A percentile compares a stretch with the other conserved stretches of the same genome.
These are phyloP conservation scores for Ustulina deusta DNA, from an alignment of 2,329 filamentous ascomycete genomes.

Conservation along the genomic window DNA sequence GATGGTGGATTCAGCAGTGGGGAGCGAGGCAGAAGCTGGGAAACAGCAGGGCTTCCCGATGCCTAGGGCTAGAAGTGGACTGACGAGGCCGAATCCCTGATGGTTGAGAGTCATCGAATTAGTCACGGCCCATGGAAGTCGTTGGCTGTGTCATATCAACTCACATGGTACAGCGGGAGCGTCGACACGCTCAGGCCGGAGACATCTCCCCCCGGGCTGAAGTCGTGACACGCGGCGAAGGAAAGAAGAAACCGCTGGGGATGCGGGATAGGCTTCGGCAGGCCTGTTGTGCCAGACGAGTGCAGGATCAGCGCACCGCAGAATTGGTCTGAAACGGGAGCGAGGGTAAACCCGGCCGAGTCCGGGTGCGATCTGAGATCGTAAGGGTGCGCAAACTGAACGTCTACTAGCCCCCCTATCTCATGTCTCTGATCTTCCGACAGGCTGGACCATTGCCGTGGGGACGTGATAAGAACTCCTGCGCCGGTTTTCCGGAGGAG, in stretches of 20 bases:
- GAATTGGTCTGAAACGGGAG: too few species aligned
- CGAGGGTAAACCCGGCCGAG: too few species aligned
- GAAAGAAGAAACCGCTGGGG: slow-evolving; percentile 49
- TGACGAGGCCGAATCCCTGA: slow-evolving; percentile 51
- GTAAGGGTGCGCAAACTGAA: too few species aligned
- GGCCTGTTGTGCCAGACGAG: slow-evolving; percentile 53
- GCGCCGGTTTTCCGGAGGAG: slow-evolving; percentile 26
- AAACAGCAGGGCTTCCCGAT: slow-evolving; percentile 50
- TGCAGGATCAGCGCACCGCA: slow-evolving; percentile 53
- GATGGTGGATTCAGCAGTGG: slow-evolving; percentile 44
- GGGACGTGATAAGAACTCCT: slow-evolving; percentile 15
- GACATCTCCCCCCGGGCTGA: slow-evolving; percentile 39
- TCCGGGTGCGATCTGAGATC: too few species aligned
- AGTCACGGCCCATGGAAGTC: too few species aligned
- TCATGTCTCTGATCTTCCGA: too few species aligned
- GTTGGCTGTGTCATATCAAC: too few species aligned
- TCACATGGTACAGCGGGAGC: slow-evolving; percentile 53
- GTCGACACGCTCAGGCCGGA: slow-evolving; percentile 50
- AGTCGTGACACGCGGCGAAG: slow-evolving; percentile 48
- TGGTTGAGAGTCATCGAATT: too few species aligned
- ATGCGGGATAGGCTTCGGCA: slow-evolving; percentile 52
- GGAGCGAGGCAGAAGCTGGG: slow-evolving; percentile 46
- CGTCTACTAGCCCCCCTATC: too few species aligned
- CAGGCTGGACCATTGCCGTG: neutral
- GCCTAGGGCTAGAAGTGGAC: slow-evolving; percentile 49